Percentiles rank a stretch among this genome's conserved stretches.
Conservation (phyloP, 495 filamentous ascomycete species). For the Astrocystis sublimbata region DNA sequence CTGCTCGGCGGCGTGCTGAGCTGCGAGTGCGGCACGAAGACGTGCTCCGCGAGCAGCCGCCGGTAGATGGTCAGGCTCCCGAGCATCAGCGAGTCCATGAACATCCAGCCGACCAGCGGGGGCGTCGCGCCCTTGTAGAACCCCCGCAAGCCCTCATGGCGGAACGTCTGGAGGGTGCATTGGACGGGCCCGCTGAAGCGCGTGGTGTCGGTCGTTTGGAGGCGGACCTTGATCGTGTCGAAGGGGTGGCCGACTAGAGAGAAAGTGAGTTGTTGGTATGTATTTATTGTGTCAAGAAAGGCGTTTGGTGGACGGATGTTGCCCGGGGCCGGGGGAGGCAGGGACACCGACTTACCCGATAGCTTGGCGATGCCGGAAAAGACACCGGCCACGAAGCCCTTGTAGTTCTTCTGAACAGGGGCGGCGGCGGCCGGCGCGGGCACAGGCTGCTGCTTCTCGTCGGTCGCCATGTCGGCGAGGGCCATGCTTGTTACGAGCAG, state of each 20-base stretch:
- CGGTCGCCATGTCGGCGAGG: slow-evolving; percentile 26
- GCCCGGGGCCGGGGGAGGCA: neutral
- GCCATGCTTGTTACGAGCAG: neutral
- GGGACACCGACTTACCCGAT: slow-evolving; percentile 58
- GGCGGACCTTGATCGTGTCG: slow-evolving; percentile 93
- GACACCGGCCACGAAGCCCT: slow-evolving; percentile 90
- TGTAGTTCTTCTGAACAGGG: no score
- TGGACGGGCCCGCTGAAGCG: slow-evolving; percentile 87
- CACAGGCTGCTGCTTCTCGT: slow-evolving; percentile 32
- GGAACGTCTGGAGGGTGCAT: slow-evolving; percentile 77
- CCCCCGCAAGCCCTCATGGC: slow-evolving; percentile 74
- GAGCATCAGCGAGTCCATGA: slow-evolving; percentile 96
- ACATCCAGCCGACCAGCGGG: slow-evolving; percentile 94
- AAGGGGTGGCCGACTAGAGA: slow-evolving; percentile 61
- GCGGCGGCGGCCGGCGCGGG: slow-evolving; percentile 28
- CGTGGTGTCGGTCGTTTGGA: slow-evolving; percentile 77
- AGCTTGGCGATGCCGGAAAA: slow-evolving; percentile 93
- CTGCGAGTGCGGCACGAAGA: slow-evolving; percentile 62
- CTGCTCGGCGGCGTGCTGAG: slow-evolving; percentile 32
- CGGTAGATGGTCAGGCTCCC: slow-evolving; percentile 89
- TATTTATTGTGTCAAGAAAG: no score
- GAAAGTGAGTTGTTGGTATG: no score
- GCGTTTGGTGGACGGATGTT: no score
- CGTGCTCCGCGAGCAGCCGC: slow-evolving; percentile 70
- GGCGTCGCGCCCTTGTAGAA: slow-evolving; percentile 92